A percentile compares a stretch with the other conserved stretches of the same genome.
Conservation (phyloP, 2,329 filamentous ascomycete genomes). For the Clarireedia sp. region DNA sequence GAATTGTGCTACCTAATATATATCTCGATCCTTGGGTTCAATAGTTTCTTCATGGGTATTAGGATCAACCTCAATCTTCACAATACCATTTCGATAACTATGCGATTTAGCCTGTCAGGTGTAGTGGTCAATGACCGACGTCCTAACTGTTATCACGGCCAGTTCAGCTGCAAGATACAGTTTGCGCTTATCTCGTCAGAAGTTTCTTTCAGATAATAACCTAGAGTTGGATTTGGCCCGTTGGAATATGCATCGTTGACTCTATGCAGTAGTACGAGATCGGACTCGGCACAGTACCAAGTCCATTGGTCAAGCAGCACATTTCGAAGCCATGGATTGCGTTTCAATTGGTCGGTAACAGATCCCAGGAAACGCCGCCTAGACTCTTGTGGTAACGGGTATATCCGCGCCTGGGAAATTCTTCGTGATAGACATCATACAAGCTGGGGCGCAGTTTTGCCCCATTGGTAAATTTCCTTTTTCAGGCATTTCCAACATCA, state of each 20-base stretch:
- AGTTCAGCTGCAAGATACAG: not conserved
- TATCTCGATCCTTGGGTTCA: conserved; percentile 8
- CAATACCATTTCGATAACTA: not conserved
- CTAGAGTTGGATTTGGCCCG: not conserved
- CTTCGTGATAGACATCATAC: conserved; percentile 6
- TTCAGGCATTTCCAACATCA: not conserved
- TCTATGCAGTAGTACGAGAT: conserved; percentile 2
- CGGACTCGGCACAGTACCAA: not conserved
- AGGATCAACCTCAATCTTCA: not conserved
- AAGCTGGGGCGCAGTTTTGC: conserved; percentile 4
- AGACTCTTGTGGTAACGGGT: conserved; percentile 6
- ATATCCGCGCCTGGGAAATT: conserved; percentile 3
- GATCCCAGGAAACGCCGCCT: not conserved
- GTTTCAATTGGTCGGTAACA: not conserved
- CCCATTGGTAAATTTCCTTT: conserved; percentile 1
- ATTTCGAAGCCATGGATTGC: not conserved
- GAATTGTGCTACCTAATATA: conserved; percentile 8
- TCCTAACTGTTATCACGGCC: not conserved
- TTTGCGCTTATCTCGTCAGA: conserved; percentile 4
- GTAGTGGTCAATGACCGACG: not conserved
- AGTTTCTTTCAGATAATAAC: not conserved
- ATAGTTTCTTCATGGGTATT: conserved; percentile 7
- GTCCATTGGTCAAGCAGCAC: not conserved
- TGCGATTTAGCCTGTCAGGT: not conserved
- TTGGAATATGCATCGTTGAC: conserved; percentile 2